Evolutionary conservation across 768 basidiomycete species (phyloP).

Genomic region (Mycena vulgaris): DNA sequence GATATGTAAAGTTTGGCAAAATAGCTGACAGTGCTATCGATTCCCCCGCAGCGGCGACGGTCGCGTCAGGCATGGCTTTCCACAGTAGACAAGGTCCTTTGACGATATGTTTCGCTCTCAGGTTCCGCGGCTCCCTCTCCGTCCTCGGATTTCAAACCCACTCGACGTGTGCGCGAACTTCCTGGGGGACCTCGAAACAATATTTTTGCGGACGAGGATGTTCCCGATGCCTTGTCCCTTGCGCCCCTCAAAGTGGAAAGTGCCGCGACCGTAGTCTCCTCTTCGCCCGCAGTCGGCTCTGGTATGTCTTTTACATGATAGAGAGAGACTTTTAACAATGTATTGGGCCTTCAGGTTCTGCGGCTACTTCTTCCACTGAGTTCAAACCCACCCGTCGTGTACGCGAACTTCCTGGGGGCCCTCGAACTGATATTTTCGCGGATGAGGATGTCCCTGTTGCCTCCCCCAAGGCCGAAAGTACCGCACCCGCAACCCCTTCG

Average conservation of each 20-base stretch:
- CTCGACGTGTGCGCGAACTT: conserved; percentile 69
- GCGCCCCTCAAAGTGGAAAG: conserved; percentile 61
- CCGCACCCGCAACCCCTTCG: not conserved
- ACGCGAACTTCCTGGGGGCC: too few species aligned
- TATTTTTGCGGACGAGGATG: conserved; percentile 63
- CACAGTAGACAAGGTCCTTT: conserved; percentile 4
- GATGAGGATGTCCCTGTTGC: not conserved
- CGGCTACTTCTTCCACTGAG: conserved; percentile 43
- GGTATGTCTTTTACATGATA: conserved; percentile 13
- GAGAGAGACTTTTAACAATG: conserved; percentile 1
- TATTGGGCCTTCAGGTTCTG: conserved; percentile 26
- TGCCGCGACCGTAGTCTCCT: not conserved
- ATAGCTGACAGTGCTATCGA: conserved; percentile 46
- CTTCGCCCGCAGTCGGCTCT: conserved; percentile 7
- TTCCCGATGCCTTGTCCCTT: conserved; percentile 71
- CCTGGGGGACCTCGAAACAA: conserved; percentile 68
- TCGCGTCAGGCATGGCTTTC: conserved; percentile 8
- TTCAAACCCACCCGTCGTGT: too few species aligned
- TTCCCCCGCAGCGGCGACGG: conserved; percentile 30
- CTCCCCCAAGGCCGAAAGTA: not conserved
- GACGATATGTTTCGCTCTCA: conserved; percentile 21
- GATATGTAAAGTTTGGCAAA: conserved; percentile 81
- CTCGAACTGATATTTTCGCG: too few species aligned
- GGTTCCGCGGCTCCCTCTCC: conserved; percentile 39
- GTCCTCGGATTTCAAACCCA: conserved; percentile 62